phyloP scores from a whole-genome alignment of 306 rosid species.

The Sicyos edulis region DNA sequence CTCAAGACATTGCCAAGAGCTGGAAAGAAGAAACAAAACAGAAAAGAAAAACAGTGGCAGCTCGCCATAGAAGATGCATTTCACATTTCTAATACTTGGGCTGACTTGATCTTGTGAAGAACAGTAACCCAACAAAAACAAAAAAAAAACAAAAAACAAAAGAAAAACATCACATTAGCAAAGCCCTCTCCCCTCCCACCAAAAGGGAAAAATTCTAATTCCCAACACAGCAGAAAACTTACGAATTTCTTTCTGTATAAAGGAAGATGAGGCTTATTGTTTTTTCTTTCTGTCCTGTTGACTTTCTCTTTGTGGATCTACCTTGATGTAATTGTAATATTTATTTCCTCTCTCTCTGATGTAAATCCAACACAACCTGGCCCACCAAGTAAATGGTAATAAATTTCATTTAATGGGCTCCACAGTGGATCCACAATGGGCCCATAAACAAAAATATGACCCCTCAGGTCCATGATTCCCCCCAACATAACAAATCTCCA shows the following conservation, averaged over 20 bases:
- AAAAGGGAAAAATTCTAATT: not conserved
- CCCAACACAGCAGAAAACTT: constrained; percentile 7
- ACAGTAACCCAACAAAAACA: not conserved
- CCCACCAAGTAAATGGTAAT: constrained; percentile 16
- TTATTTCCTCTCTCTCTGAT: constrained; percentile 17
- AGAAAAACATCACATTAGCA: not conserved
- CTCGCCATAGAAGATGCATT: constrained; percentile 80
- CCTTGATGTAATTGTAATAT: constrained; percentile 17
- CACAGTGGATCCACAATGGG: constrained; percentile 21
- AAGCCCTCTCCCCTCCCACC: constrained; percentile 19
- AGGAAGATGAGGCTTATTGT: constrained; percentile 71
- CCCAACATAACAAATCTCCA: constrained; percentile 28
- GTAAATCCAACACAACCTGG: constrained; percentile 22
- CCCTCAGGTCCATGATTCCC: constrained; percentile 29
- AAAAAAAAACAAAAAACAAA: not conserved
- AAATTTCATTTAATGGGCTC: constrained; percentile 27
- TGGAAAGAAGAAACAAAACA: constrained; percentile 86
- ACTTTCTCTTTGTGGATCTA: constrained; percentile 28
- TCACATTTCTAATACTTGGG: constrained; percentile 26
- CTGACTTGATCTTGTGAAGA: constrained; percentile 11
- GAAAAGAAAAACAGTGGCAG: constrained; percentile 49
- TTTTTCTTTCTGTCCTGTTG: constrained; percentile 26
- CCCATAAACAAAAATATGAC: constrained; percentile 36
- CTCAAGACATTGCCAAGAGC: constrained; percentile 73
- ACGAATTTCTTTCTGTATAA: constrained; percentile 25